Base-by-base conservation (phyloP, 2,329 filamentous ascomycete genomes). In the Sclerotinia sclerotiorum region DNA sequence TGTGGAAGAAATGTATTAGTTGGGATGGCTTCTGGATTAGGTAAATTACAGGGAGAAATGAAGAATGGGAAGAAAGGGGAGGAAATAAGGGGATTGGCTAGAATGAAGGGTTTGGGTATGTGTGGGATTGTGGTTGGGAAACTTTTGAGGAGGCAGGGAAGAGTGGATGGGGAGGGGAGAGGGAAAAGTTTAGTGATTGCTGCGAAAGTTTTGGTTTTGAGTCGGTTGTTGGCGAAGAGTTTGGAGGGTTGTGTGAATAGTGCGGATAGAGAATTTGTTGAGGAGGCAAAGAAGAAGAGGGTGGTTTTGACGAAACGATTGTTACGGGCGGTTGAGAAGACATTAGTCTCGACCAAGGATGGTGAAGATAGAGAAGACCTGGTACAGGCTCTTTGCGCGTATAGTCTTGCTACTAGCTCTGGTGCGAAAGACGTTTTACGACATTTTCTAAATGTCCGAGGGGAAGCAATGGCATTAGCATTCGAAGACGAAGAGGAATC, bases 371-470 rank as follows among this genome's bases (percentile, higher is more conserved):
- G 78, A 48, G 79, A 81, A 4, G 79, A 78, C 44, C 83, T 95
- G 21, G 81, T 94, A 17, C 89, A 92, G 73, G 88, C 90, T 0
- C 83, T 97, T 72, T 91, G 89, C 68, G 93, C 94, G 0, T 94
- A 93, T 77, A 93, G 92, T 70, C 82, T 98, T 63, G 87, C 89
- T 1, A 93, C 90, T 3, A 96, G 87, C 74, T 93, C 90, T 0
- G 91, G 93, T 0, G 88, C 92, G 0, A 88, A 86, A 68, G 93
- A 97, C 76, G 90, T 92, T 0, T 79, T 97, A 65, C 83, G 87
- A 10, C 89, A 95, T 79, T 94, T 97, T 74, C 84, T 96, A 62
- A 84, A 88, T 64, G 85, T 93, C 10, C 85, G 94, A 56, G 84
- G 86, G 52, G 86, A 90, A 68, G 88, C 88, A 42, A 88, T 97